A percentile compares a stretch with the other conserved stretches of the same genome.
Conservation (phyloP, 106 monocot species). For the Agapanthus africanus region DNA sequence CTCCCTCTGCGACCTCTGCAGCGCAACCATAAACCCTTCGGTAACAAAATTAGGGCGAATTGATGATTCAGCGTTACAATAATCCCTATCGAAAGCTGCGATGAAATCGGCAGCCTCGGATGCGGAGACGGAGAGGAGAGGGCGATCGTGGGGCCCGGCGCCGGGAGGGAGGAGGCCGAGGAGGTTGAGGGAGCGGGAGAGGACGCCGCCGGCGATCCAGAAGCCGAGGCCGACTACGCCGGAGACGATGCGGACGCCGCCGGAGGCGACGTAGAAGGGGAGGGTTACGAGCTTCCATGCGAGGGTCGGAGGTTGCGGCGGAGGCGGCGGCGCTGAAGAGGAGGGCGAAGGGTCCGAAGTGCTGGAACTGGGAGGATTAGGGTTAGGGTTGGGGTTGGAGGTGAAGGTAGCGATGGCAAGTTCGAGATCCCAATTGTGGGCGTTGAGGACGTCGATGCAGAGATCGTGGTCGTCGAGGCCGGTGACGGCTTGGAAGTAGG, state of each 20-base stretch:
- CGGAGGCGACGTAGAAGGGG: conserved; percentile 79
- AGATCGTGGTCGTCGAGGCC: conserved; percentile 79
- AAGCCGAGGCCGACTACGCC: conserved; percentile 53
- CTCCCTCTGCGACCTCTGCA: conserved; percentile 76
- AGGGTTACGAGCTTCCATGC: conserved; percentile 79
- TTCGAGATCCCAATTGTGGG: conserved; percentile 91
- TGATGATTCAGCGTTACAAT: not conserved
- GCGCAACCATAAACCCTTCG: conserved; percentile 87
- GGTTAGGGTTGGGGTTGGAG: conserved; percentile 10
- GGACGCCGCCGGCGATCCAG: conserved; percentile 68
- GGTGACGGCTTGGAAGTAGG: conserved; percentile 87
- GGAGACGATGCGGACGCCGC: conserved; percentile 46
- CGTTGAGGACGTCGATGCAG: conserved; percentile 79
- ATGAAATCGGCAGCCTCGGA: conserved; percentile 73
- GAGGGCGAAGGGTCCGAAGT: not conserved
- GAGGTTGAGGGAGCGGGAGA: conserved; percentile 64
- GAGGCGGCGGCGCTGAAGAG: not conserved
- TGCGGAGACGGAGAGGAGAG: conserved; percentile 33
- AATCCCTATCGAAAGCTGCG: conserved; percentile 51
- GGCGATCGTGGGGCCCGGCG: conserved; percentile 7
- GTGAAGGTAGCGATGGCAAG: conserved; percentile 87
- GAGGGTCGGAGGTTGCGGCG: conserved; percentile 34
- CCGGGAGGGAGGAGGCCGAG: conserved; percentile 30
- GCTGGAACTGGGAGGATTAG: not conserved
- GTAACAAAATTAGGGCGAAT: conserved; percentile 46